Conservation (phyloP, 495 filamentous ascomycete species). For the Diplogelasinospora grovesii region DNA sequence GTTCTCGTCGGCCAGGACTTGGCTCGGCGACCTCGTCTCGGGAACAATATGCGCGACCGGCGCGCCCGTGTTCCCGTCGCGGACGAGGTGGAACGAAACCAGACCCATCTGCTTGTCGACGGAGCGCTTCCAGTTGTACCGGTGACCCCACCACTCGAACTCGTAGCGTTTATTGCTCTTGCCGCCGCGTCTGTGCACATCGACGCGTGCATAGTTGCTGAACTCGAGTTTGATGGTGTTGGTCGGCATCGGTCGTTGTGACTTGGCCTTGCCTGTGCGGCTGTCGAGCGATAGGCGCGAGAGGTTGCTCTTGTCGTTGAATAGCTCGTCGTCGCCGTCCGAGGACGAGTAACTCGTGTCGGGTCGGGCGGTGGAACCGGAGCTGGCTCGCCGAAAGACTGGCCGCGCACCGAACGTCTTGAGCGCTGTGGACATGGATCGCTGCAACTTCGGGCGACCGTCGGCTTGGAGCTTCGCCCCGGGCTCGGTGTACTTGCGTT, state of each 20-base stretch:
- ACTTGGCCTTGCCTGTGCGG: slow-evolving; percentile 17
- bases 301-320: slow-evolving; percentile 26
- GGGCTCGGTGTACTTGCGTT: slow-evolving; percentile 58
- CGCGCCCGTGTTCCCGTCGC: slow-evolving; percentile 52
- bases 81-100: slow-evolving; percentile 71
- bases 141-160: slow-evolving; percentile 85
- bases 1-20: slow-evolving; percentile 64
- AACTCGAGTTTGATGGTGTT: slow-evolving; percentile 88
- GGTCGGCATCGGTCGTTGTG: slow-evolving; percentile 44
- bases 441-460: slow-evolving; percentile 44
- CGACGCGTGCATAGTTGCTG: slow-evolving; percentile 93
- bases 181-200: slow-evolving; percentile 64
- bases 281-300: slow-evolving; percentile 28
- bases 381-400: slow-evolving; percentile 43
- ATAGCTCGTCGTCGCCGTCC: slow-evolving; percentile 45
- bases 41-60: slow-evolving; percentile 80
- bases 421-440: slow-evolving; percentile 71
- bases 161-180: slow-evolving; percentile 74
- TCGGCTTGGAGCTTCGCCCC: slow-evolving; percentile 20
- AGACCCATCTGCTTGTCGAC: slow-evolving; percentile 52
- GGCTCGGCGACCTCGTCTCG: slow-evolving; percentile 60
- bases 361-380: slow-evolving; percentile 37
- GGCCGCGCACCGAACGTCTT: slow-evolving; percentile 58
- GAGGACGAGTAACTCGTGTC: slow-evolving; percentile 34
- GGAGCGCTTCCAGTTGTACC: slow-evolving; percentile 78